A percentile compares a stretch with the other conserved stretches of the same genome.
These are phyloP conservation scores for Ogataea philodendri DNA, from an alignment of 805 yeast species.

Conservation along the genomic window DNA sequence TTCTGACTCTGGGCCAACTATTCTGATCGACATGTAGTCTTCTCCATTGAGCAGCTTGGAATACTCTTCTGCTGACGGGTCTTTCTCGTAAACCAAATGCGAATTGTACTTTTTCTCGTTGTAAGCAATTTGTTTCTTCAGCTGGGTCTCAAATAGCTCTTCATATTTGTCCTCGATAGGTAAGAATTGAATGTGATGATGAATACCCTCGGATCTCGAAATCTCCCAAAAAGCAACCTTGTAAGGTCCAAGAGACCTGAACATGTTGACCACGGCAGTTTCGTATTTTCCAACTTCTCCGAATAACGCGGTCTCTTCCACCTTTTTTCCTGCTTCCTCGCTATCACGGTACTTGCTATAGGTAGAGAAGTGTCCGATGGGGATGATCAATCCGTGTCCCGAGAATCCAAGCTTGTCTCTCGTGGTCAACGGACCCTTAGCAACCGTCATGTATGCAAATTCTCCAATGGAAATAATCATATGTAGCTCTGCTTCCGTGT, in stretches of 20 bases:
- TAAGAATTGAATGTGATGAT: slow-evolving; percentile 71
- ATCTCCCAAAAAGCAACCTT: slow-evolving; percentile 69
- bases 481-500: slow-evolving; percentile 73
- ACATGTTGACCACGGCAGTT: slow-evolving; percentile 48
- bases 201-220: slow-evolving; percentile 61
- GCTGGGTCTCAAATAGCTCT: slow-evolving; percentile 43
- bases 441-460: slow-evolving; percentile 65
- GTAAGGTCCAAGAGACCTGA: slow-evolving; percentile 36
- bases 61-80: slow-evolving; percentile 22
- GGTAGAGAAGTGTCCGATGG: slow-evolving; percentile 68
- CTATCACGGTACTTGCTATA: slow-evolving; percentile 27
- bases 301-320: slow-evolving; percentile 34
- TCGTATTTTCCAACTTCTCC: slow-evolving; percentile 51
- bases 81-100: slow-evolving; percentile 8
- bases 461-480: slow-evolving; percentile 77
- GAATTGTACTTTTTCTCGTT: slow-evolving; percentile 10
- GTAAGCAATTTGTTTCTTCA: slow-evolving; percentile 15
- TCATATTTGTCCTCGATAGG: slow-evolving; percentile 52
- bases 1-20: slow-evolving; percentile 14
- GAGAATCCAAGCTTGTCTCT: slow-evolving; percentile 54
- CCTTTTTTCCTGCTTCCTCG: slow-evolving; percentile 22
- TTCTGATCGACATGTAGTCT: slow-evolving; percentile 39
- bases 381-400: slow-evolving; percentile 80
- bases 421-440: slow-evolving; percentile 79
- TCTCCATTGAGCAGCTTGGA: slow-evolving; percentile 29